Evolutionary conservation across 2,329 filamentous ascomycete genomes (phyloP), one percentile per base, ranked within the genome.

Genomic region (Didymella exigua): DNA sequence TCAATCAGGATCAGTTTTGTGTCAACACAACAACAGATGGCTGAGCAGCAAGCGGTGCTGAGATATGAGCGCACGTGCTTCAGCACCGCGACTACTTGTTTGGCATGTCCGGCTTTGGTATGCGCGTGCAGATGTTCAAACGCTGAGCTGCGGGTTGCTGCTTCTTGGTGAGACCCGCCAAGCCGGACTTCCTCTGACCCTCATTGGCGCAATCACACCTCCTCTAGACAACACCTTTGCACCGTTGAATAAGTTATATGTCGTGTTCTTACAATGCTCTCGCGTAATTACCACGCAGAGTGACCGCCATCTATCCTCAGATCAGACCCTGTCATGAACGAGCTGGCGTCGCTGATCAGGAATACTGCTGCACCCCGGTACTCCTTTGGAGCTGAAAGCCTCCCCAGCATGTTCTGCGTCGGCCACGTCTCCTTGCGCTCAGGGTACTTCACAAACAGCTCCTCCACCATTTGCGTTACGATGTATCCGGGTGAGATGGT

Each of bases 401-500:
- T 62, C 23, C 70, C 86, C 48, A 96, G 80, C 91, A 96, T 95
- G 76, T 96, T 96, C 76, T 93, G 87, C 65, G 83, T 88, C 14
- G 89, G 85, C 92, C 92, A 96, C 56, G 87, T 83, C n/a, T 71
- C 68, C 51, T 67, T 71, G 27, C 78, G 81, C 67, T 92, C 89
- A 0, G 91, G 91, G 62, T 85, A 89, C 60, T 89, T 82, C 61
- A 86, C 82, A 68, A 96, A 95, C 27, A 96, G 83, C 54, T 85
- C 83, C 71, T 90, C 85, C 1, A 93, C 90, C 92, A 96, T 96
- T 19, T 88, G 85, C 1, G 89, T 92, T 19, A 89, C 83, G 68
- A 92, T 91, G 71, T 92, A 91, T 33, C 90, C 90, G 0, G 90
- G 89, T 18, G 87, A 91, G 59, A 95, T 84, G 13, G 88, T 91